These are phyloP conservation scores for Dothidotthia symphoricarpi DNA, from an alignment of 2,329 filamentous ascomycete species.

Conservation along the genomic window DNA sequence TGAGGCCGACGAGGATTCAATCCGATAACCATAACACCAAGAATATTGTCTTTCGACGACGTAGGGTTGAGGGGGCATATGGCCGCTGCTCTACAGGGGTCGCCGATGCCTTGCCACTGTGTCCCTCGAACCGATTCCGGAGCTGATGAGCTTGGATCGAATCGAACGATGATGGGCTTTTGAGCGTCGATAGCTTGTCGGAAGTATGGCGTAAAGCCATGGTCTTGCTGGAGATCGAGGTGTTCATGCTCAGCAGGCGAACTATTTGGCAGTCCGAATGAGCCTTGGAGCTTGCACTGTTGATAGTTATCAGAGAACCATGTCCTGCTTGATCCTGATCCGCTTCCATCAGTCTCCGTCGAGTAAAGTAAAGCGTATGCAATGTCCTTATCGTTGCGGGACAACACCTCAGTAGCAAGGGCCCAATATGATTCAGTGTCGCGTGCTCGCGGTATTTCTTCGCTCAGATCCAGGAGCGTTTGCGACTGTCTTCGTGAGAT, in stretches of 20 bases:
- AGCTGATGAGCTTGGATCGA: conserved; percentile 31
- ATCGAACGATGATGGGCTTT: conserved; percentile 27
- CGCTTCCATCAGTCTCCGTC: conserved; percentile 11
- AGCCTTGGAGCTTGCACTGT: conserved; percentile 24
- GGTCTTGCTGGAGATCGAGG: conserved; percentile 20
- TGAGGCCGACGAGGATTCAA: conserved; percentile 42
- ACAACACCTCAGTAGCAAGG: conserved; percentile 64
- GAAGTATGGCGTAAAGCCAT: conserved; percentile 28
- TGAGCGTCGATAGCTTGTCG: conserved; percentile 27
- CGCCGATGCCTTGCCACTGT: conserved; percentile 36
- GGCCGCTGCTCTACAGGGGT: conserved; percentile 33
- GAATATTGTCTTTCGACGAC: conserved; percentile 30
- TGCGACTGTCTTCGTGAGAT: conserved; percentile 9
- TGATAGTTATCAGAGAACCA: conserved; percentile 7
- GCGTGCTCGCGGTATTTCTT: conserved; percentile 66
- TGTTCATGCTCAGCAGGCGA: conserved; percentile 22
- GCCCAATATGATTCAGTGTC: conserved; percentile 70
- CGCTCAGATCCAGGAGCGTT: conserved; percentile 44
- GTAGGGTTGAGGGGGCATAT: conserved; percentile 41
- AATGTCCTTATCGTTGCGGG: conserved; percentile 61
- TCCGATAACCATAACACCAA: conserved; percentile 44
- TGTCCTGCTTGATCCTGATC: conserved; percentile 7
- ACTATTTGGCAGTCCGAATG: conserved; percentile 17
- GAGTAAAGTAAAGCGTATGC: conserved; percentile 30
- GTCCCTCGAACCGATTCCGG: conserved; percentile 27